Evolutionary conservation across 352 stramenopile genomes (phyloP).

Genomic region (Thalassiosira livingstoniorum): DNA sequence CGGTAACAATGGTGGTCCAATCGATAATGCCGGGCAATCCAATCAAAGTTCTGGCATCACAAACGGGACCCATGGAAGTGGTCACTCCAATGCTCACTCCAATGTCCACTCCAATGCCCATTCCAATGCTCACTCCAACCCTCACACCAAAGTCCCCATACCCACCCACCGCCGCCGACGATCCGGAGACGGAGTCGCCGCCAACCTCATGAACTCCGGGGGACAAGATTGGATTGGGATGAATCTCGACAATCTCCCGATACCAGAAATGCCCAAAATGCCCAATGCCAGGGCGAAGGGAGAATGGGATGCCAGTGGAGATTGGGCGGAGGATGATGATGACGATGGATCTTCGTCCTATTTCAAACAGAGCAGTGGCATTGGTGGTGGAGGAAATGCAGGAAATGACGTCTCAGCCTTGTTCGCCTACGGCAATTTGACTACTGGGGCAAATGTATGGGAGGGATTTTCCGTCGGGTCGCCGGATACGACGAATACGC

Average conservation of each 20-base stretch:
- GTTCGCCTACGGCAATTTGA: constrained; percentile 6
- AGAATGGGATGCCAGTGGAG: too few species aligned
- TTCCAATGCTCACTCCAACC: too few species aligned
- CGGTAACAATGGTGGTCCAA: too few species aligned
- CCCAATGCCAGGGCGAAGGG: too few species aligned
- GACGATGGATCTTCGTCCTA: constrained; percentile 1
- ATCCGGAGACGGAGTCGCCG: constrained; percentile 63
- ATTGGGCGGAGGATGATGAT: constrained; percentile 52
- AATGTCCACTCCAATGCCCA: too few species aligned
- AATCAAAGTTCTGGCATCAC: too few species aligned
- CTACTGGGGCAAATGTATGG: neutral
- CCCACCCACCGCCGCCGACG: constrained; percentile 42
- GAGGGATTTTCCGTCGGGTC: neutral
- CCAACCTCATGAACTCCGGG: constrained; percentile 54
- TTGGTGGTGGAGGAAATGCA: neutral
- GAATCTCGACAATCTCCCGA: constrained; percentile 61
- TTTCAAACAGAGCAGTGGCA: neutral
- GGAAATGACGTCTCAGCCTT: constrained; percentile 2
- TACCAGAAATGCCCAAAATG: constrained; percentile 48
- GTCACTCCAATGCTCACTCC: too few species aligned
- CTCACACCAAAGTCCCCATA: too few species aligned
- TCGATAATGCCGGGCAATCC: too few species aligned
- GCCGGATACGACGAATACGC: neutral
- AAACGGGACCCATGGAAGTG: too few species aligned
- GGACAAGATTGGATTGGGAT: constrained; percentile 73